Percentiles rank a stretch among this genome's conserved stretches.
Evolutionary conservation across 2,329 filamentous ascomycete species (phyloP).

Genomic region (Aspergillus arachidicola): DNA sequence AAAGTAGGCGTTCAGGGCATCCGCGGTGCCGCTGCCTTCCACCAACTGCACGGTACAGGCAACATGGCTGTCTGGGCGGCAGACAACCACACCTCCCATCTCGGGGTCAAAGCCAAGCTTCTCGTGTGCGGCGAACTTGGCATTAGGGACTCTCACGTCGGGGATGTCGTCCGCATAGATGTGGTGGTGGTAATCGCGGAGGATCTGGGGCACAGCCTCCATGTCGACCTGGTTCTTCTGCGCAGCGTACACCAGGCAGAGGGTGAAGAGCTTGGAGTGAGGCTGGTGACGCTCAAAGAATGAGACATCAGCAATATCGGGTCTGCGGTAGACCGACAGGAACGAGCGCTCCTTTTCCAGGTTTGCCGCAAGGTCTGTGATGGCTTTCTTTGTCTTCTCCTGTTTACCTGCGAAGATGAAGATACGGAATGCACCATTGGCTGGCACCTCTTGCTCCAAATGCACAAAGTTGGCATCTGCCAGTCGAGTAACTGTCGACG

Average conservation of each 20-base stretch:
- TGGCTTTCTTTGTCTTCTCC: slow-evolving; percentile 60
- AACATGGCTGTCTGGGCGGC: slow-evolving; percentile 85
- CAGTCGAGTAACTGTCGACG: slow-evolving; percentile 80
- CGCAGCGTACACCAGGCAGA: slow-evolving; percentile 74
- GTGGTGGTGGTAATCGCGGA: slow-evolving; percentile 77
- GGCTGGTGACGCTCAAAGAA: slow-evolving; percentile 84
- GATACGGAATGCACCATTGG: slow-evolving; percentile 85
- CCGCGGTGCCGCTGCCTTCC: slow-evolving; percentile 76
- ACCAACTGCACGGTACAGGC: slow-evolving; percentile 73
- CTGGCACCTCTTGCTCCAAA: slow-evolving; percentile 83
- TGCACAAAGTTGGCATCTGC: slow-evolving; percentile 88
- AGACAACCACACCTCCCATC: slow-evolving; percentile 76
- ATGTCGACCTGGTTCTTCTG: slow-evolving; percentile 73
- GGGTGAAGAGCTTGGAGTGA: slow-evolving; percentile 78
- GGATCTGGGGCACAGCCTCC: slow-evolving; percentile 66
- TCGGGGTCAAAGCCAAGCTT: slow-evolving; percentile 81
- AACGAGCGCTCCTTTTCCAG: slow-evolving; percentile 71
- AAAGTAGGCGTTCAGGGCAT: slow-evolving; percentile 84
- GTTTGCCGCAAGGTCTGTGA: slow-evolving; percentile 69
- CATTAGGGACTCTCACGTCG: slow-evolving; percentile 69
- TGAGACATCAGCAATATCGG: slow-evolving; percentile 64
- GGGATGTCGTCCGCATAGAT: slow-evolving; percentile 84
- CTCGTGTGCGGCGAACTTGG: slow-evolving; percentile 74
- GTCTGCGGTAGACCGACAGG: slow-evolving; percentile 65
- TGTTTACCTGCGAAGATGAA: slow-evolving; percentile 81